Conservation (phyloP, 768 basidiomycete species). For the Serendipita vermifera region DNA sequence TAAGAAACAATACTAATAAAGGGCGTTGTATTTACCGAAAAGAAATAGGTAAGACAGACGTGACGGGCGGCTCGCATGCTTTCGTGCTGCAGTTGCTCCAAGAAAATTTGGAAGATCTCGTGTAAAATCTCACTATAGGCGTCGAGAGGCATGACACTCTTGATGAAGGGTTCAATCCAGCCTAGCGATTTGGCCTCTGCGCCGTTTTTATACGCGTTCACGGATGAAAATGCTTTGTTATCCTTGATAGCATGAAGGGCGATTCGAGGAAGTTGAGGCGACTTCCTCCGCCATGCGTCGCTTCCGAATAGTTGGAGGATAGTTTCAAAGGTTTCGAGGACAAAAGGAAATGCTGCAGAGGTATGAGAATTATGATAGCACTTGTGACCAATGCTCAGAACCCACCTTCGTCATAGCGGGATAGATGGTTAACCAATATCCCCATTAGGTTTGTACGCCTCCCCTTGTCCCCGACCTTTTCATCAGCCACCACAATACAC, state of each 20-base stretch:
- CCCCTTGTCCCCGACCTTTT: not conserved
- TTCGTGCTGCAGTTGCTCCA: slow-evolving; percentile 70
- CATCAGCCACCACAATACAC: too few species aligned
- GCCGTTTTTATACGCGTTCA: slow-evolving; percentile 17
- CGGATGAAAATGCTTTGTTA: slow-evolving; percentile 33
- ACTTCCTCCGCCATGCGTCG: slow-evolving; percentile 57
- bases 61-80: slow-evolving; percentile 50
- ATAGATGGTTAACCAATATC: not conserved
- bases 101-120: slow-evolving; percentile 57
- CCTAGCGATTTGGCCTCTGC: slow-evolving; percentile 33
- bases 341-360: slow-evolving; percentile 30
- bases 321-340: slow-evolving; percentile 45
- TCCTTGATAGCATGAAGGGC: slow-evolving; percentile 76
- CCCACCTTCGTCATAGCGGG: not conserved
- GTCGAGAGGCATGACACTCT: slow-evolving; percentile 25
- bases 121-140: slow-evolving; percentile 50
- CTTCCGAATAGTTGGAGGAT: slow-evolving; percentile 44
- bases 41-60: slow-evolving; percentile 43
- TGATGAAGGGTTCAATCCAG: slow-evolving; percentile 55
- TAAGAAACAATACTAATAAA: not conserved
- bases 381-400: too few species aligned
- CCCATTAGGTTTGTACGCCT: not conserved
- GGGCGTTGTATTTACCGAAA: slow-evolving; percentile 43
- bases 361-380: too few species aligned
- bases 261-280: slow-evolving; percentile 58